Base-by-base conservation (phyloP, 495 filamentous ascomycete genomes). In the Penicillium bialowiezense region DNA sequence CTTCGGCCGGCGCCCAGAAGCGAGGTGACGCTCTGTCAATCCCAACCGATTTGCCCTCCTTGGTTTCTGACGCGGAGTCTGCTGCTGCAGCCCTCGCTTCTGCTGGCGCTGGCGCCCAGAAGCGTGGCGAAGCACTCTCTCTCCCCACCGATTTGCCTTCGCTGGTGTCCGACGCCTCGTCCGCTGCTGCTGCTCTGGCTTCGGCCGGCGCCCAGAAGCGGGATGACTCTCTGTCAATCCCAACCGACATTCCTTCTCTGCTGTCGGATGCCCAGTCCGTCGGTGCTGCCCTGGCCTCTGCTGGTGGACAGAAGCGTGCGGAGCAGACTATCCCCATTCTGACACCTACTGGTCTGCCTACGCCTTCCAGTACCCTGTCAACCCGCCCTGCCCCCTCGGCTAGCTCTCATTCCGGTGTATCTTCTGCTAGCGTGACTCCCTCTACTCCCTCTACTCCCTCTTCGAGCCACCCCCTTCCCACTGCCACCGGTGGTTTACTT, bases 131-230 rank as follows among this genome's bases (percentile, higher is more conserved):
- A 5, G 46, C 44, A 19, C 44, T 55, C 2, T 28, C 50, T 3
- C 38, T 60, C n/a, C 57, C 57, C 14, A 59, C 48, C 14, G 48
- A 50, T 29, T 48, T 56, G 0, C 40, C 53, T 2, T 56, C 53
- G 10, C 24, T 56, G 8, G 18, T 46, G 5, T 48, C 53, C 6
- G 53, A 56, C 10, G 53, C 53, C 14, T 29, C 52, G 33, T 43
- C 53, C 3, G 34, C 41, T 21, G 48, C 29, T 5, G 44, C 35
- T 14, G 48, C 43, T 10, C 32, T 56, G 5, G 52, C 44, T 1
- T 59, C 56, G 3, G 36, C 37, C 6, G 41, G 41, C 13, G 47
- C 32, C 10, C 52, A 55, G 44, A 54, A 54, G 47, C 56, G 56
- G 3, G 44, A n/a, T 15, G 51, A 43, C 6, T 23, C 48, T 23